These are phyloP conservation scores for Crithidia bombi DNA, from an alignment of 208 protist genomes.

Conservation along the genomic window DNA sequence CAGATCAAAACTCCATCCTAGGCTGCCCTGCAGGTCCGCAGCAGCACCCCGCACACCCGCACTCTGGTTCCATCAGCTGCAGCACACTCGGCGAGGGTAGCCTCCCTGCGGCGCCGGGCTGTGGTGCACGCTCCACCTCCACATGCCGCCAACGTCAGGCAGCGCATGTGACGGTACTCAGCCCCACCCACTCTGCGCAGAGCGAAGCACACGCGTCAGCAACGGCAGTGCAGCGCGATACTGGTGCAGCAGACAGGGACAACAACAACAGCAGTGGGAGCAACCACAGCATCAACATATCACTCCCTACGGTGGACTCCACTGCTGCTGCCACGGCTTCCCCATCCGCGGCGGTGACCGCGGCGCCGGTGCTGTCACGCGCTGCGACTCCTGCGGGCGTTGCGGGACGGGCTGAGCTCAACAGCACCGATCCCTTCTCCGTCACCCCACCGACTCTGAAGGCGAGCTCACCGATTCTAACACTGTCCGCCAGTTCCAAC, in stretches of 20 bases:
- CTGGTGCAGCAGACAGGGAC: neutral
- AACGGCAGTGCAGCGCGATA: no score
- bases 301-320: neutral
- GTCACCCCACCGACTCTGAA: neutral
- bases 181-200: conserved; percentile 23
- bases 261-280: neutral
- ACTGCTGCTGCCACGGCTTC: neutral
- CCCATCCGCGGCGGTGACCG: no score
- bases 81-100: neutral
- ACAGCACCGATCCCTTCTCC: neutral
- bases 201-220: neutral
- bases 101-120: neutral
- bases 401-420: neutral
- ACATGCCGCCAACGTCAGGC: conserved; percentile 21
- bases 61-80: neutral
- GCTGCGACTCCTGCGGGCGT: neutral
- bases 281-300: no score
- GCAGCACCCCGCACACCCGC: neutral
- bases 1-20: neutral
- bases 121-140: neutral
- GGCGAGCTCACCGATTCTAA: neutral
- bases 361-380: no score
- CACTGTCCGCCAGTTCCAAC: neutral
- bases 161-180: conserved; percentile 17
- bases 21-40: neutral